Conservation (phyloP, 192 early-diverging fungal species). For the Gryganskiella cystojenkinii region DNA sequence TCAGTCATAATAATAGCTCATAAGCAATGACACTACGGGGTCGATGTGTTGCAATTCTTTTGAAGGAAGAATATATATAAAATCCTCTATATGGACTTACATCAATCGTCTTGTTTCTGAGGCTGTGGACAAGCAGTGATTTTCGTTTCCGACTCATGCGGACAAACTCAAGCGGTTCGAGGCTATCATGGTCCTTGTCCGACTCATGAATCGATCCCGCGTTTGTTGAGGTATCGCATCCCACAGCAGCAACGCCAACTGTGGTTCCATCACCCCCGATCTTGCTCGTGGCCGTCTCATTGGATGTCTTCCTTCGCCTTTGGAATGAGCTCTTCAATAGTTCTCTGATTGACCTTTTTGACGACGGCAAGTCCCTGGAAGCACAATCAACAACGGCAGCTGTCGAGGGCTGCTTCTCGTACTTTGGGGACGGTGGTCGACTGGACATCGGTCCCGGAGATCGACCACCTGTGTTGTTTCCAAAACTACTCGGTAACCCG, state of each 20-base stretch:
- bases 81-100: background rate
- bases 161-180: slow-evolving; percentile 31
- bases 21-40: background rate
- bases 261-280: background rate
- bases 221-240: too few relatives aligned
- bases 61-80: background rate
- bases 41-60: too few relatives aligned
- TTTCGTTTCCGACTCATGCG: slow-evolving; percentile 37
- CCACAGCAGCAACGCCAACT: too few relatives aligned
- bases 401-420: slow-evolving; percentile 16
- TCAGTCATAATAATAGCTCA: background rate
- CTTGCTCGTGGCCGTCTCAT: background rate
- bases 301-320: background rate
- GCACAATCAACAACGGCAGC: slow-evolving; percentile 1
- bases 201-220: slow-evolving; percentile 17
- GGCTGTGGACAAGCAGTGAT: slow-evolving; percentile 20
- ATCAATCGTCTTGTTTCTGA: slow-evolving; percentile 47
- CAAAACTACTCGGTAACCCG: slow-evolving; percentile 9
- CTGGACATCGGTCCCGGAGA: slow-evolving; percentile 2
- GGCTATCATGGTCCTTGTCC: slow-evolving; percentile 20
- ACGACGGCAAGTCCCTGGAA: background rate
- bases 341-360: slow-evolving; percentile 12
- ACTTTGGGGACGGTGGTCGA: slow-evolving; percentile 20
- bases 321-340: slow-evolving; percentile 16
- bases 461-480: too few relatives aligned